Evolutionary conservation across 768 basidiomycete genomes (phyloP).

Genomic region (Suillus occidentalis): DNA sequence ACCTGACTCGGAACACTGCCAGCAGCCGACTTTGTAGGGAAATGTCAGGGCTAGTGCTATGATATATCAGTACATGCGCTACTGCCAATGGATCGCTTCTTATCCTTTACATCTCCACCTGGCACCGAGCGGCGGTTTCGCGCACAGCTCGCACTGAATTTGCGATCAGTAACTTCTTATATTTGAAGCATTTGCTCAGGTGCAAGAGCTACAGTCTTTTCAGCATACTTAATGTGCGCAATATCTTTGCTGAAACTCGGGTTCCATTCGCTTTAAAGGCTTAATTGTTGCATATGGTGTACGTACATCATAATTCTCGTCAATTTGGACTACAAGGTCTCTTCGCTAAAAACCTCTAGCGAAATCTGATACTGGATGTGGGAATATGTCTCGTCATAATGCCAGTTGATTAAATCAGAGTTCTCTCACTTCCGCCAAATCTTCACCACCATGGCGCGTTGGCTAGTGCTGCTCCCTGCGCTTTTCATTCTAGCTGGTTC

Average conservation of each 20-base stretch:
- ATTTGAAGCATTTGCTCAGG: neutral
- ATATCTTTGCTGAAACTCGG: neutral
- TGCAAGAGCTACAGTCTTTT: neutral
- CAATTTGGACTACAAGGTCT: neutral
- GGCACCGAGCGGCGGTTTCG: neutral
- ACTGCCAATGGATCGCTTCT: neutral
- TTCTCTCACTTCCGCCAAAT: neutral
- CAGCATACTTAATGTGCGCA: neutral
- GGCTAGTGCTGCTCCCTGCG: conserved; percentile 4
- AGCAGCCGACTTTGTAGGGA: no score
- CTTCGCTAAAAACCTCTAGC: neutral
- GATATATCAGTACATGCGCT: neutral
- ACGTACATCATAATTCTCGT: neutral
- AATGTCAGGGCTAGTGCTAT: neutral
- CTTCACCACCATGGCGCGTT: conserved; percentile 4
- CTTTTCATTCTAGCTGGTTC: neutral
- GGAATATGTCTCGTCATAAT: neutral
- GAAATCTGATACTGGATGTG: neutral
- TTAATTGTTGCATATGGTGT: neutral
- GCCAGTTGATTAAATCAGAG: neutral
- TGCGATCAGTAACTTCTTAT: neutral
- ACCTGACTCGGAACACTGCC: neutral
- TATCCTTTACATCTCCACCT: neutral
- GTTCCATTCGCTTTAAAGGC: neutral
- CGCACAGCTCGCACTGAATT: neutral